These are phyloP conservation scores for Pyrenophora seminiperda DNA, from an alignment of 2,329 filamentous ascomycete genomes.

Conservation along the genomic window DNA sequence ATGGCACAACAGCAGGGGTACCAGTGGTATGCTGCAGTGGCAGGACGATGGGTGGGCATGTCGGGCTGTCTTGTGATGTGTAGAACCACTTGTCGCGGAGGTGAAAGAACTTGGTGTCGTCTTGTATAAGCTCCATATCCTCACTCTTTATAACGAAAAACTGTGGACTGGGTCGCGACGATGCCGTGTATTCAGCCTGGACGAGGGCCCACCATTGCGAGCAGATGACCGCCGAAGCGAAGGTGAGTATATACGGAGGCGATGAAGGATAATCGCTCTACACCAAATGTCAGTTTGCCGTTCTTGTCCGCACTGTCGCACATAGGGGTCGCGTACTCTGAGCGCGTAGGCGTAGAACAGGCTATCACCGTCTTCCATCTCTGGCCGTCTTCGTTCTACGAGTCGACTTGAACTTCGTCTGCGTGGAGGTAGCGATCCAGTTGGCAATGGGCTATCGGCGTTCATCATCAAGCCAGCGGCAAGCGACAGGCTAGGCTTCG, in stretches of 20 bases:
- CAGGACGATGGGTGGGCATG: constrained; percentile 30
- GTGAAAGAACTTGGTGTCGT: constrained; percentile 36
- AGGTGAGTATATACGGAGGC: constrained; percentile 43
- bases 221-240: constrained; percentile 39
- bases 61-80: constrained; percentile 31
- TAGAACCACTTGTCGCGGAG: constrained; percentile 46
- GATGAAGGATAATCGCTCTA: constrained; percentile 41
- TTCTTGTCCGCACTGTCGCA: neutral
- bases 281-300: constrained; percentile 14
- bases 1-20: constrained; percentile 20
- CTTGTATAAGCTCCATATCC: constrained; percentile 43
- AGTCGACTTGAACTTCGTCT: constrained; percentile 17
- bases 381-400: constrained; percentile 8
- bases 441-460: constrained; percentile 21
- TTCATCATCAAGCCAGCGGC: constrained; percentile 46
- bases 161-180: constrained; percentile 38
- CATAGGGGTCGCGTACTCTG: constrained; percentile 29
- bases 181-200: constrained; percentile 37
- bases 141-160: constrained; percentile 44
- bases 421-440: constrained; percentile 22
- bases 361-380: constrained; percentile 20
- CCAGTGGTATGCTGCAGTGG: constrained; percentile 39
- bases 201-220: constrained; percentile 45
- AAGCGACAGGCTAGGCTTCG: constrained; percentile 43
- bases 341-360: constrained; percentile 46